Percentiles rank a stretch among this genome's conserved stretches.
Conservation (phyloP, 306 rosid species). For the Nissolia schottii region DNA sequence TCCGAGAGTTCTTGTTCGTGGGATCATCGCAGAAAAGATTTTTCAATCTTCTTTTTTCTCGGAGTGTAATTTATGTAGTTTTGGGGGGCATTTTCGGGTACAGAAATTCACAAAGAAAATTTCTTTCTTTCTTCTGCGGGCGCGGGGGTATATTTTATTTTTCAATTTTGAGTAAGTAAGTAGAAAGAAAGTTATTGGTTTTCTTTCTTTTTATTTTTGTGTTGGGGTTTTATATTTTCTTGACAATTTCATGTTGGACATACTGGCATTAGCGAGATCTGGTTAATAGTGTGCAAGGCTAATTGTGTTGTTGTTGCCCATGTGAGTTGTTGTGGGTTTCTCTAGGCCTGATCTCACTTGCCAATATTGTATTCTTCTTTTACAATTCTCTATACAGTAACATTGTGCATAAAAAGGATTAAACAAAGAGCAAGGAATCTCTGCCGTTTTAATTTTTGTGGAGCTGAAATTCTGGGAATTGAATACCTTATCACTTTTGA, state of each 20-base stretch:
- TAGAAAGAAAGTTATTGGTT: background rate
- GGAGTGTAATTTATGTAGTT: background rate
- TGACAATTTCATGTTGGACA: background rate
- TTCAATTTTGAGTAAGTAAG: background rate
- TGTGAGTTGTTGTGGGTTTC: slow-evolving; percentile 32
- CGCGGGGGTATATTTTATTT: background rate
- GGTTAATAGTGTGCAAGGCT: background rate
- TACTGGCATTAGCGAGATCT: background rate
- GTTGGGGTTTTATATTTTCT: slow-evolving; percentile 18
- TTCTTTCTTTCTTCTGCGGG: too few species aligned
- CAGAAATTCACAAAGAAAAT: background rate
- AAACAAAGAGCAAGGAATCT: slow-evolving; percentile 17
- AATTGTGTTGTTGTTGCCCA: slow-evolving; percentile 24
- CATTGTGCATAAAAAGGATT: slow-evolving; percentile 9
- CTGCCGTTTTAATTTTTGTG: background rate
- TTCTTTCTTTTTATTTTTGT: slow-evolving; percentile 11
- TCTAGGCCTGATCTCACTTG: slow-evolving; percentile 30
- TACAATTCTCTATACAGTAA: slow-evolving; percentile 11
- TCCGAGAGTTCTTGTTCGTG: background rate
- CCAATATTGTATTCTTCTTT: slow-evolving; percentile 13
- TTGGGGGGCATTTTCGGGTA: background rate
- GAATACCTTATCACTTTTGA: slow-evolving; percentile 10
- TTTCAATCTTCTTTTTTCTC: background rate
- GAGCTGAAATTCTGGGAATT: background rate
- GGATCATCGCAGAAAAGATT: background rate